Conservation (phyloP, 352 stramenopile species). For the Pythium sp. region DNA sequence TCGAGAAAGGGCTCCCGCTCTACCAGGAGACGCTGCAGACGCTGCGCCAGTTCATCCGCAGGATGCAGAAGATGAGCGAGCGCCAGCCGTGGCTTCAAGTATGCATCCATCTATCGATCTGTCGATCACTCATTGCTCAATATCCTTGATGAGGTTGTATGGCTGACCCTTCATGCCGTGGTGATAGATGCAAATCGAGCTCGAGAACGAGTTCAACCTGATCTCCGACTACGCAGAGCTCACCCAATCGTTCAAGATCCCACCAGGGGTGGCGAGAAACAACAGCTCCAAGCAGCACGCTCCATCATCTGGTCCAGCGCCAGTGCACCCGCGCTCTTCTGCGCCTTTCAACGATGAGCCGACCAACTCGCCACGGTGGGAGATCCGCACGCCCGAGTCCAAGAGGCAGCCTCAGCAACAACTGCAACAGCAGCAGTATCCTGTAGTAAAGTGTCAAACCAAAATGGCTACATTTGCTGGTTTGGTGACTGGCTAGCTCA, state of each 20-base stretch:
- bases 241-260: constrained; percentile 59
- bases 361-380: constrained; percentile 37
- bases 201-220: constrained; percentile 75
- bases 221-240: constrained; percentile 80
- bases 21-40: constrained; percentile 57
- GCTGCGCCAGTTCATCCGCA: constrained; percentile 60
- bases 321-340: constrained; percentile 13
- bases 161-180: not conserved
- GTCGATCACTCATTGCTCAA: not conserved
- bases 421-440: constrained; percentile 12
- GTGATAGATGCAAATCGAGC: constrained; percentile 77
- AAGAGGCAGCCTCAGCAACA: constrained; percentile 22
- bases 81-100: constrained; percentile 82
- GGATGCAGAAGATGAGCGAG: constrained; percentile 69
- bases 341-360: constrained; percentile 22
- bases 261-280: constrained; percentile 27
- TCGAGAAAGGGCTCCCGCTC: constrained; percentile 57
- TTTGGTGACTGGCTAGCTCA: not conserved
- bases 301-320: constrained; percentile 2
- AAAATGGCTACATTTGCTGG: not conserved
- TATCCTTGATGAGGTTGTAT: not conserved
- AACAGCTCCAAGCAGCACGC: constrained; percentile 9
- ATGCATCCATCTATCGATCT: not conserved
- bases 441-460: not conserved
- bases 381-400: constrained; percentile 45